These are phyloP conservation scores for Trichoderma breve DNA, from an alignment of 2,329 filamentous ascomycete genomes.

Conservation along the genomic window DNA sequence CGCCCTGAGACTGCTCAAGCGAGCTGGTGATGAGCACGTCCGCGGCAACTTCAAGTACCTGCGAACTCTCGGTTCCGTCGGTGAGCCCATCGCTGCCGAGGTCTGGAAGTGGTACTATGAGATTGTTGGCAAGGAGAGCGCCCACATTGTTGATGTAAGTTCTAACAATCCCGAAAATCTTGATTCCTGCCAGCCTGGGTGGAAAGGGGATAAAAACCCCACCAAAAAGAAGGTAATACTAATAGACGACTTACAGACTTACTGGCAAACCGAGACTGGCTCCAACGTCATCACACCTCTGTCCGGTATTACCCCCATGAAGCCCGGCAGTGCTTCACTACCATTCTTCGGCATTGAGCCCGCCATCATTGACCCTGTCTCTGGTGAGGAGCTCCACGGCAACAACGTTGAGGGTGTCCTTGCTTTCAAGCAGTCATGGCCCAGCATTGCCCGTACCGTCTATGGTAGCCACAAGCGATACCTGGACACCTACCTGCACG, in stretches of 20 bases:
- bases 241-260: constrained; percentile 62
- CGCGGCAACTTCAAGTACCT: constrained; percentile 86
- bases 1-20: constrained; percentile 87
- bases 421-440: constrained; percentile 97
- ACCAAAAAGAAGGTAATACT: too few relatives aligned
- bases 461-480: constrained; percentile 98
- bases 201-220: too few relatives aligned
- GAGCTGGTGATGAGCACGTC: constrained; percentile 89
- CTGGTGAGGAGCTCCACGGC: constrained; percentile 86
- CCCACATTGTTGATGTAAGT: constrained; percentile 89
- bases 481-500: constrained; percentile 97
- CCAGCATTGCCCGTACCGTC: constrained; percentile 96
- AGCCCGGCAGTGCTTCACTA: constrained; percentile 91
- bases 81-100: constrained; percentile 95
- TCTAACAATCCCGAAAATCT: background rate
- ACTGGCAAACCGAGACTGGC: constrained; percentile 99
- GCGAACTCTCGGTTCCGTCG: constrained; percentile 88
- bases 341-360: constrained; percentile 99
- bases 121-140: constrained; percentile 86
- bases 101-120: constrained; percentile 99
- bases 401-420: constrained; percentile 98
- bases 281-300: constrained; percentile 94
- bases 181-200: background rate
- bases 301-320: constrained; percentile 90
- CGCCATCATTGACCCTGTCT: constrained; percentile 94